These are phyloP conservation scores for Trifolium pratense DNA, from an alignment of 306 rosid species.

Conservation along the genomic window DNA sequence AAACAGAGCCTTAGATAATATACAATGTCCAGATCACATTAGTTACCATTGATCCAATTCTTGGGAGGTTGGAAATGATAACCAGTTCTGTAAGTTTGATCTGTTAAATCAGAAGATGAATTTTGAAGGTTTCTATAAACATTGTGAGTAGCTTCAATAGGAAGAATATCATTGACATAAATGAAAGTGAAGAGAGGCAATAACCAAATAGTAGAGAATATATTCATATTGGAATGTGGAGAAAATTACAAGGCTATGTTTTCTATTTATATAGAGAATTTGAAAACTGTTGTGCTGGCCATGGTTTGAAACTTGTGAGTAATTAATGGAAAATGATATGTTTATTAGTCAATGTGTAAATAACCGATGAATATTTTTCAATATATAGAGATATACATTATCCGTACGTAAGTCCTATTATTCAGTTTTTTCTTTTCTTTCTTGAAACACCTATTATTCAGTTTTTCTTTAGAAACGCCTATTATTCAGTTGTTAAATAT, in stretches of 20 bases:
- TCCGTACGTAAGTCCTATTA: too few relatives aligned
- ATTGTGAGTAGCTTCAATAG: constrained; percentile 63
- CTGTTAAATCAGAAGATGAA: constrained; percentile 38
- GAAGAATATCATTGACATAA: constrained; percentile 41
- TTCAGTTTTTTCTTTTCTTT: too few relatives aligned
- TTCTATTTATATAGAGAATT: constrained; percentile 40
- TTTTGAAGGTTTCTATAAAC: constrained; percentile 48
- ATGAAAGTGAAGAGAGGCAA: constrained; percentile 43
- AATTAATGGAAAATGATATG: too few relatives aligned
- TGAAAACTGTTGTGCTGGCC: background rate
- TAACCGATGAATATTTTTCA: too few relatives aligned
- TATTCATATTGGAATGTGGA: constrained; percentile 39
- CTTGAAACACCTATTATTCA: too few relatives aligned
- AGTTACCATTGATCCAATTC: constrained; percentile 89
- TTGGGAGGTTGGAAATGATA: constrained; percentile 90
- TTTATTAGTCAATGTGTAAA: too few relatives aligned
- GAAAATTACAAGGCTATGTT: background rate
- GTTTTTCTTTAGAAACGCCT: too few relatives aligned
- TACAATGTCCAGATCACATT: background rate
- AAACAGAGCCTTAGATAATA: too few relatives aligned
- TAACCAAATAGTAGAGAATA: constrained; percentile 40
- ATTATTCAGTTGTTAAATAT: too few relatives aligned
- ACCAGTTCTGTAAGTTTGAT: constrained; percentile 81
- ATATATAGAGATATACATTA: too few relatives aligned
- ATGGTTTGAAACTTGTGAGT: background rate